phyloP scores from a whole-genome alignment of 768 basidiomycete genomes.

The Trichaptum fuscoviolaceum region DNA sequence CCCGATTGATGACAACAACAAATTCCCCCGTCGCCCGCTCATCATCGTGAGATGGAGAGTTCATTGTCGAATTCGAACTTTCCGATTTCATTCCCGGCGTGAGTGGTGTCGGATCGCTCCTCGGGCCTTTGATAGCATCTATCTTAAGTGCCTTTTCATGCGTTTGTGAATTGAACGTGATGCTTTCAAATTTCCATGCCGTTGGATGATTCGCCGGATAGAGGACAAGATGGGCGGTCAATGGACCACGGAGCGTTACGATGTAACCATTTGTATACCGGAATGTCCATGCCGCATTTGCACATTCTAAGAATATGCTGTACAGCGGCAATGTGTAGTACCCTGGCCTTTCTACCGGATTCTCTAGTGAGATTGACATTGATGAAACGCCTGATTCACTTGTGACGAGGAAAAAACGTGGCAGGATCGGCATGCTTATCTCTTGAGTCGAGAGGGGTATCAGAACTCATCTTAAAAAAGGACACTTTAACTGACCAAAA shows the following conservation, averaged over 20 bases:
- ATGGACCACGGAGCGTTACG: constrained; percentile 68
- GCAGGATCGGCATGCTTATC: constrained; percentile 73
- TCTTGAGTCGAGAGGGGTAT: constrained; percentile 36
- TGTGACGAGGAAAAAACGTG: constrained; percentile 81
- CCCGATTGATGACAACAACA: constrained; percentile 50
- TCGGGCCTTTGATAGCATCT: constrained; percentile 51
- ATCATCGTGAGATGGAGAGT: neutral
- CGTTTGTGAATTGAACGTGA: constrained; percentile 65
- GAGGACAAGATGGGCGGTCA: constrained; percentile 56
- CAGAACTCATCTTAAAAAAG: constrained; percentile 1
- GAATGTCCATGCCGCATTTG: constrained; percentile 75
- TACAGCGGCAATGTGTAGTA: constrained; percentile 30
- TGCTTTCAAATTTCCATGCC: constrained; percentile 62
- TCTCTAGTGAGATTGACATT: constrained; percentile 76
- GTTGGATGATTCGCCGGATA: constrained; percentile 20
- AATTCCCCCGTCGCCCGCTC: constrained; percentile 4
- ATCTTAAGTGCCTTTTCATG: constrained; percentile 75
- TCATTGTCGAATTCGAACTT: constrained; percentile 1
- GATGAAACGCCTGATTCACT: constrained; percentile 81
- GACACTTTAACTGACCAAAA: constrained; percentile 63
- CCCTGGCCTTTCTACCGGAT: constrained; percentile 57
- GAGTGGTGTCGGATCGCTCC: constrained; percentile 33
- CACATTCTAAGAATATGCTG: constrained; percentile 59
- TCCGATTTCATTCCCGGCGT: constrained; percentile 20
- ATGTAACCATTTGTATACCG: constrained; percentile 75